These are phyloP conservation scores for Neospora caninum DNA, from an alignment of 169 alveolate genomes.

Conservation along the genomic window DNA sequence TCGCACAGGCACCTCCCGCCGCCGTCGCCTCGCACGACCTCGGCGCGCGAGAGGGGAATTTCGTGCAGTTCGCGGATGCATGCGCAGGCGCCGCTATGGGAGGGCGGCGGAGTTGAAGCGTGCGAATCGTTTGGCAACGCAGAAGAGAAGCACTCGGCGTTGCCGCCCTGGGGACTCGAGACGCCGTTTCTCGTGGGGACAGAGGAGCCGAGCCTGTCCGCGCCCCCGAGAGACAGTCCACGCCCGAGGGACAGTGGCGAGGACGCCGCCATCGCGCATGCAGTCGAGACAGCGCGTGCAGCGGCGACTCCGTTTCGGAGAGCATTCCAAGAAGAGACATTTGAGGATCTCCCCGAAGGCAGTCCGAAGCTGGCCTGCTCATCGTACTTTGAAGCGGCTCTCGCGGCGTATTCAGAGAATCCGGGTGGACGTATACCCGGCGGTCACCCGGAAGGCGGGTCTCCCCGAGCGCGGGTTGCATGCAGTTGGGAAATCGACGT, in stretches of 20 bases:
- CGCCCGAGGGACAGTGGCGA: neutral
- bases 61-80: neutral
- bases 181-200: neutral
- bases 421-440: conserved; percentile 13
- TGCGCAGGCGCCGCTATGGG: neutral
- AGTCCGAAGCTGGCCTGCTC: neutral
- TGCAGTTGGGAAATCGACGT: neutral
- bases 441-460: neutral
- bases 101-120: neutral
- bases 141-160: neutral
- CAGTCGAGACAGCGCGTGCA: neutral
- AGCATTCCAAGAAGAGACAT: neutral
- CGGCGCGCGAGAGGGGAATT: neutral
- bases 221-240: neutral
- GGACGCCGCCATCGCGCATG: neutral
- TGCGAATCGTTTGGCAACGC: neutral
- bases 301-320: neutral
- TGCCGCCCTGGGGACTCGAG: neutral
- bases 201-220: neutral
- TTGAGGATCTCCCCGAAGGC: neutral
- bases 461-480: neutral
- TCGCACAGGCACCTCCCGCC: conserved; percentile 20
- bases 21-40: neutral
- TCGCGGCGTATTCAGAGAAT: conserved; percentile 10
- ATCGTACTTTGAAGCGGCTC: conserved; percentile 9